Percentiles rank a stretch among this genome's conserved stretches.
These are phyloP conservation scores for Xylaria acuta DNA, from an alignment of 495 filamentous ascomycete species.

Conservation along the genomic window DNA sequence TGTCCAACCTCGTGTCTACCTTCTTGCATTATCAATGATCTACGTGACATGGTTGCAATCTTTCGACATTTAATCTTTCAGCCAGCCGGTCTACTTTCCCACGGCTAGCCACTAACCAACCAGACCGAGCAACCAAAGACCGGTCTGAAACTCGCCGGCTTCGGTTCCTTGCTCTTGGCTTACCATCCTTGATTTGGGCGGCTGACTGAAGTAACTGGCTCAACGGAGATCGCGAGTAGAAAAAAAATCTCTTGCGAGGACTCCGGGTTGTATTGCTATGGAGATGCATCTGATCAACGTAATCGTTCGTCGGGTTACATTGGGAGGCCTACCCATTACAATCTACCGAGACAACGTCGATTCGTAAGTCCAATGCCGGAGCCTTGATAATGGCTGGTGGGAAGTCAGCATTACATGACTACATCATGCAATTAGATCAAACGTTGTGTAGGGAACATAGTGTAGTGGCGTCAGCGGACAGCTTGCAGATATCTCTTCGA, in stretches of 20 bases:
- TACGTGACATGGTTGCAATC: slow-evolving; percentile 23
- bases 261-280: not conserved
- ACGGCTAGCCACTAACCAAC: not conserved
- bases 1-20: slow-evolving; percentile 25
- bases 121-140: slow-evolving; percentile 1
- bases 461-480: not conserved
- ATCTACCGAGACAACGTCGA: slow-evolving; percentile 6
- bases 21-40: slow-evolving; percentile 29
- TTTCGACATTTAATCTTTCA: slow-evolving; percentile 21
- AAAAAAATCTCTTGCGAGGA: not conserved
- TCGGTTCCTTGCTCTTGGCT: slow-evolving; percentile 16
- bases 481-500: not conserved
- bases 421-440: not conserved
- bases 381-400: not conserved
- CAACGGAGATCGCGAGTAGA: slow-evolving; percentile 17
- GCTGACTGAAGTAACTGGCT: slow-evolving; percentile 2
- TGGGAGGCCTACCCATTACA: not conserved
- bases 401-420: not conserved
- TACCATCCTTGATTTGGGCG: slow-evolving; percentile 8
- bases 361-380: not conserved
- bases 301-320: slow-evolving; percentile 15
- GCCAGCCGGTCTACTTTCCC: slow-evolving; percentile 6
- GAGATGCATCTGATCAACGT: slow-evolving; percentile 5
- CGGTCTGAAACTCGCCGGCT: slow-evolving; percentile 19
- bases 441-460: not conserved